Evolutionary conservation across 2,329 filamentous ascomycete species (phyloP), one percentile per base, ranked within the genome.

Genomic region (Escovopsis sp.): DNA sequence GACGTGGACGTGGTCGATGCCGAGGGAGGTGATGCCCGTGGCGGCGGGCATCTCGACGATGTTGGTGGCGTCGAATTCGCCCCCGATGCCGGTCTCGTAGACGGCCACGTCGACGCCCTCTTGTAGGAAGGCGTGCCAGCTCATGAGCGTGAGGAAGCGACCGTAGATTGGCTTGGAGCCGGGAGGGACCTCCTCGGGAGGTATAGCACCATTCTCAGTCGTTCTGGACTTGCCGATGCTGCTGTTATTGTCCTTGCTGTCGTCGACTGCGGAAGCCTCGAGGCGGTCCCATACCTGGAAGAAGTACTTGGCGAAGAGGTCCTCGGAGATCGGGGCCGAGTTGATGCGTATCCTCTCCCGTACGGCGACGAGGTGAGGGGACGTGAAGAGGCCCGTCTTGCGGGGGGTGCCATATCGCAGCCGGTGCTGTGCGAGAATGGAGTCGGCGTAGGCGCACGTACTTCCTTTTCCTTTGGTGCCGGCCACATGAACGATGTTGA

Each of bases 391-490:
- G 11, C 77, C 78, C 27, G 71, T 63, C 44, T 63, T 70, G 35
- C 42, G 50, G 19, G 63, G 63, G 1, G 46, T 43, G 18, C 45
- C 38, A 36, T 46, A 43, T 15, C 44, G 44, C 31, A 47, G 48
- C 14, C 61, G 62, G 46, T 73, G 68, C 35, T 61, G 61, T 13
- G 61, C 56, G 31, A 84, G 65, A 41, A 83, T 73, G 7, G 70
- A 72, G 41, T 73, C 65, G 38, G 72, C 63, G 43, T 78, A 81
- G 27, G 76, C 77, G 48, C 77, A 83, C 1, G 76, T 80, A 47
- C 70, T 78, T 19, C 79, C 79, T 55, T 84, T 85, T 5, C 79
- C 79, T 52, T 84, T 84, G n/a, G 78, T 84, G 5, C 79, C 79
- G 17, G 78, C 71, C 18, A 85, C 68, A 54, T 83, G 78, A 27